Evolutionary conservation across 2,329 filamentous ascomycete species (phyloP), one percentile per base, ranked within the genome.

Genomic region (Hymenoscyphus salicellus): DNA sequence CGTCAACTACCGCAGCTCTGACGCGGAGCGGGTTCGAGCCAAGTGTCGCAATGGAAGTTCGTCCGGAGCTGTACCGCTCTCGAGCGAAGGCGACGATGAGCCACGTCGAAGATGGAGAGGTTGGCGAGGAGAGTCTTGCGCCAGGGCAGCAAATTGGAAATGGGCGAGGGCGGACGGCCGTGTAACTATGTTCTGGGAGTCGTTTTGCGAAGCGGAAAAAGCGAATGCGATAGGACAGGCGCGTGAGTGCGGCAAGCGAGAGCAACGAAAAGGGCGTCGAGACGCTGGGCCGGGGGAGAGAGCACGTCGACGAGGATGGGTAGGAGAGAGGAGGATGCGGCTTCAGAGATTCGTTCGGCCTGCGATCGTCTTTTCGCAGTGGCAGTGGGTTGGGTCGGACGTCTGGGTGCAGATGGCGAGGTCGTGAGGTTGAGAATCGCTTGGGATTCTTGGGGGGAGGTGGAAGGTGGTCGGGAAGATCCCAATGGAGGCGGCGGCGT

Each of bases 1-100:
- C 63, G 70, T 70, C 68, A 70, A 70, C 70, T 69, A 71, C 71
- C 69, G 66, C 70, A 66, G 66, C 66, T 71, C 68, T 67, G 64
- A 72, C 69, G 69, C 71, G 71, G 68, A 71, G 65, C 68, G 67
- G 46, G 69, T 70, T 70, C 62, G 60, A 66, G 63, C 68, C 68
- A 67, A 70, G 59, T 69, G 67, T 70, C 68, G 68, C 68, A 69
- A 70, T 63, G 43, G 58, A 36, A 62, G 63, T 63, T 67, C 61
- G 55, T 60, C 60, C 58, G 49, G 46, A 56, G 26, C 20, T n/a
- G 49, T 61, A 55, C 60, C 46, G 46, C 46, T 52, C 46, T 52
- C 46, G 46, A 52, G 46, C 20, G 20, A 26, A 23, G 10, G 23
- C 46, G 46, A 52, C 46, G 46, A 52, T 52, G 46, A 52, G 46